Percentiles rank a stretch among this genome's conserved stretches.
phyloP scores from a whole-genome alignment of 495 filamentous ascomycete species.

The Stereocaulon alpinum region DNA sequence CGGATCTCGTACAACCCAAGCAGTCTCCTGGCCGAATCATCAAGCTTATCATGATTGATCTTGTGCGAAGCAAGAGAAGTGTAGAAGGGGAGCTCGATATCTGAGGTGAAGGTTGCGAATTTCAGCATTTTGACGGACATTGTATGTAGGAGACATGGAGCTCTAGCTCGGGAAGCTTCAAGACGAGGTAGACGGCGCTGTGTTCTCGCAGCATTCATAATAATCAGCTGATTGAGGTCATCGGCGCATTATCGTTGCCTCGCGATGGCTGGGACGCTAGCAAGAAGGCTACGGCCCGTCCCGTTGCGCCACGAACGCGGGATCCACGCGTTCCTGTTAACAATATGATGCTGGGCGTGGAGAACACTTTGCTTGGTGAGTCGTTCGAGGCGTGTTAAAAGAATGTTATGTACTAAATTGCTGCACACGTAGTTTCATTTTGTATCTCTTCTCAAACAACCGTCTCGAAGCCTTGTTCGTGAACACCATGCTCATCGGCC shows the following conservation, averaged over 20 bases:
- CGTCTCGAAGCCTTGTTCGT: no score
- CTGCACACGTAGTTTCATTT: no score
- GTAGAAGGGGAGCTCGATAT: slow-evolving; percentile 93
- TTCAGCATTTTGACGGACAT: slow-evolving; percentile 29
- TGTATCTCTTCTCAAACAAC: no score
- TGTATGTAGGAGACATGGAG: not conserved
- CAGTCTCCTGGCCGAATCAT: slow-evolving; percentile 77
- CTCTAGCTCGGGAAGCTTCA: not conserved
- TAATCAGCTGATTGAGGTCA: not conserved
- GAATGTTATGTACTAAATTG: no score
- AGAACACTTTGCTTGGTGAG: not conserved
- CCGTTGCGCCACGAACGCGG: not conserved
- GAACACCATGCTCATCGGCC: slow-evolving; percentile 70
- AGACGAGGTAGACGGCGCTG: not conserved
- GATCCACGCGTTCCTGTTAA: slow-evolving; percentile 5
- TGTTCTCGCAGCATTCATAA: not conserved
- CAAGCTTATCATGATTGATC: slow-evolving; percentile 91
- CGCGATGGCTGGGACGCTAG: not conserved
- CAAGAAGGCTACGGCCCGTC: not conserved
- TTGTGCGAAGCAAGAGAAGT: slow-evolving; percentile 78
- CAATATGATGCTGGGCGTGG: not conserved
- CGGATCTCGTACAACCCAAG: slow-evolving; percentile 87
- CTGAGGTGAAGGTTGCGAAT: slow-evolving; percentile 81
- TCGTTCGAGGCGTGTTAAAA: no score
- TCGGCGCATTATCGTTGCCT: not conserved